Evolutionary conservation across 2,329 filamentous ascomycete species (phyloP).

Genomic region (Orbilia brochopaga): DNA sequence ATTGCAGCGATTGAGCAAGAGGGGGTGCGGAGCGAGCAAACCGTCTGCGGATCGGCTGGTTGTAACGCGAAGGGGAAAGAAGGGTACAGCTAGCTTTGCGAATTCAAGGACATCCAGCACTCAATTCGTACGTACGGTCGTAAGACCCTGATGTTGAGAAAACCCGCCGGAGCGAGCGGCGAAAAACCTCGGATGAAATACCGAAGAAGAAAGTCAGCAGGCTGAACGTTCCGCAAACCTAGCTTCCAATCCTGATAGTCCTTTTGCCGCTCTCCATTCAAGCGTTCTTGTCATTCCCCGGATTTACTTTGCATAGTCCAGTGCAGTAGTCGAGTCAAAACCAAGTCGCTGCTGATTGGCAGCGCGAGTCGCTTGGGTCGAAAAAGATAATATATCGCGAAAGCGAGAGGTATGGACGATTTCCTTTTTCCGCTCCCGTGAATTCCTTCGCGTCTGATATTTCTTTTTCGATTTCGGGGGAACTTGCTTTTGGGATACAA

Average conservation of each 20-base stretch:
- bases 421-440: conserved; percentile 36
- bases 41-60: neutral
- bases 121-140: neutral
- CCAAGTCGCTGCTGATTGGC: conserved; percentile 26
- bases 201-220: conserved; percentile 17
- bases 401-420: conserved; percentile 36
- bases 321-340: neutral
- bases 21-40: neutral
- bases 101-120: conserved; percentile 5
- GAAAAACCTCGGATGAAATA: conserved; percentile 34
- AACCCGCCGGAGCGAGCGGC: conserved; percentile 3
- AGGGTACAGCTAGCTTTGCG: no score
- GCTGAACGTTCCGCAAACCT: neutral
- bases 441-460: neutral
- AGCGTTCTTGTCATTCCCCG: conserved; percentile 4
- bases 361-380: conserved; percentile 48
- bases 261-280: conserved; percentile 24
- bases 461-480: neutral
- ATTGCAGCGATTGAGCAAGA: no score
- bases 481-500: neutral
- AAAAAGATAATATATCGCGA: conserved; percentile 34
- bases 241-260: conserved; percentile 8
- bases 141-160: neutral
- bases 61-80: conserved; percentile 14
- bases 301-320: conserved; percentile 4